These are phyloP conservation scores for Esteya vermicola DNA, from an alignment of 2,329 filamentous ascomycete species.

Conservation along the genomic window DNA sequence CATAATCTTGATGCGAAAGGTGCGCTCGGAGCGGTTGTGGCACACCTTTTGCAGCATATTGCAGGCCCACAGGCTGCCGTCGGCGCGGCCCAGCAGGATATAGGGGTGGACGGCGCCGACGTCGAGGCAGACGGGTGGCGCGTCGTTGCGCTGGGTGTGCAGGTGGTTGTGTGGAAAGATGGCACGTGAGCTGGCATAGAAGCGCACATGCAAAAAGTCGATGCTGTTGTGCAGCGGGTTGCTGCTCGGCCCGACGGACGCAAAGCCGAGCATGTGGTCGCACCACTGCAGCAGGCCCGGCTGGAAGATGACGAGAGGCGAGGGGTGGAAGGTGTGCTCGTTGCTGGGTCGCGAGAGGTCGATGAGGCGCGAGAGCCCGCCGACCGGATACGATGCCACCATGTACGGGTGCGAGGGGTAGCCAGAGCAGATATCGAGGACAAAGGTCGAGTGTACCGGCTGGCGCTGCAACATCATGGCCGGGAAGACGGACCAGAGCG, in stretches of 20 bases:
- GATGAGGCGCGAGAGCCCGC: constrained; percentile 35
- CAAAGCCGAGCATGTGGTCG: constrained; percentile 40
- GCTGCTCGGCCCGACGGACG: constrained; percentile 35
- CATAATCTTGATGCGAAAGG: constrained; percentile 30
- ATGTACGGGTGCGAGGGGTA: constrained; percentile 43
- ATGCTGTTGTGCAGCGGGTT: constrained; percentile 37
- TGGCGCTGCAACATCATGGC: constrained; percentile 33
- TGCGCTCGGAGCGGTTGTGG: constrained; percentile 22
- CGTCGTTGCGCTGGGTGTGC: constrained; percentile 17
- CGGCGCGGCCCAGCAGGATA: constrained; percentile 31
- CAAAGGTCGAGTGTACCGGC: constrained; percentile 35
- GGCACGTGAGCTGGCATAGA: constrained; percentile 37
- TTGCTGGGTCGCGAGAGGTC: constrained; percentile 37
- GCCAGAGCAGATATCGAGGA: constrained; percentile 40
- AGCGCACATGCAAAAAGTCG: constrained; percentile 36
- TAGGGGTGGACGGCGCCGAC: constrained; percentile 38
- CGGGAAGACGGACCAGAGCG: constrained; percentile 41
- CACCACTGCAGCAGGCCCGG: constrained; percentile 39
- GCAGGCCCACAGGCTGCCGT: constrained; percentile 25
- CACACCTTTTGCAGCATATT: constrained; percentile 30
- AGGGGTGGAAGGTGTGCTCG: constrained; percentile 38
- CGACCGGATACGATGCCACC: constrained; percentile 39
- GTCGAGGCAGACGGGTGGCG: constrained; percentile 32
- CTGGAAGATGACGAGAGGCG: constrained; percentile 35
- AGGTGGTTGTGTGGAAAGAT: too few relatives aligned